Base-by-base conservation (phyloP, 768 basidiomycete genomes). In the Panaeolus papilionaceus region DNA sequence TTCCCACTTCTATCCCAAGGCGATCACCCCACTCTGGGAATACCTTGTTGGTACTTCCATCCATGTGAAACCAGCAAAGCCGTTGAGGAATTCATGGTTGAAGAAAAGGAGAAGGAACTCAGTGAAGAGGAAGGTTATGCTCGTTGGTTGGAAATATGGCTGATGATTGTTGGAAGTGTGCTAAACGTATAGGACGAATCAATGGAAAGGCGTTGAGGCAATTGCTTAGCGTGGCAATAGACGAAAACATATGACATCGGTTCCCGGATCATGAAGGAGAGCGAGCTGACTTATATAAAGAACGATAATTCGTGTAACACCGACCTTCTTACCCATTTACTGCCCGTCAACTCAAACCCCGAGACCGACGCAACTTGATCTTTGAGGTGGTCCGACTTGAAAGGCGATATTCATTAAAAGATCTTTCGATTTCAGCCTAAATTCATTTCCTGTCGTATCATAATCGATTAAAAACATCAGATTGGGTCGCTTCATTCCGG, bases 1-100 rank as follows among this genome's bases (percentile, higher is more conserved):
- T 92, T 95, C 72, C 93, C 95, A 10, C 76, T 96, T 23, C 79
- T 97, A 10, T 93, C 94, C 12, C 93, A 94, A 72, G 92, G 92
- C 9, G 95, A 97, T 66, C 95, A 96, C 72, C 95, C 94, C 0
- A 88, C 84, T 5, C 82, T 92, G 38, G 90, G 89, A 23, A 87
- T 81, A 2, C 89, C 90, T 9, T 89, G 88, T 65, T 97, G 94
- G 94, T 94, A 90, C 73, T 80, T 97, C 44, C 95, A 97, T 75
- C 95, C 95, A 10, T 97, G 95, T 75, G 89, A 93, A 75, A 92
- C 90, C 3, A 83, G 84, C 10, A 77, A 77, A 39, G 86, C 88
- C 0, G 86, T 97, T 1, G 79, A 80, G 26, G 95, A 96, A 77
- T 79, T 97, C 23, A 75, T 95, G 78, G 71, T 73, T 23, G 91